Base-by-base conservation (phyloP, 2,329 filamentous ascomycete genomes). In the Calonectria pauciramosa region DNA sequence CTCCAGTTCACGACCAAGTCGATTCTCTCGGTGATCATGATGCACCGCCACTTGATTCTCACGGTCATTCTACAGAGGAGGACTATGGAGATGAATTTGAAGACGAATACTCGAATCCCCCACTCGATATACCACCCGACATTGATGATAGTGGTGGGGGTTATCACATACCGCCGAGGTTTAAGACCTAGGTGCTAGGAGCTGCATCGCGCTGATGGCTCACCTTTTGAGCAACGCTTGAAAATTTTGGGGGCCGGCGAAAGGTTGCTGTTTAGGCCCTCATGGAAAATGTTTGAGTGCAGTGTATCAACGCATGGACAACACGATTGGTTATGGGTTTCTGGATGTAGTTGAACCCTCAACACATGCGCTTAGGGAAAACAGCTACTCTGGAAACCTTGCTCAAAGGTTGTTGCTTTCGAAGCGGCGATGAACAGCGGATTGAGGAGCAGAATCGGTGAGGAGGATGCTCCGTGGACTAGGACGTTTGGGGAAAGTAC, bases 31-130 rank as follows among this genome's bases (percentile, higher is more conserved):
- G 78, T 26, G 79, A 79, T 8, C 73, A 75, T 6, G 77, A 76
- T 16, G 74, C 77, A 26, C 68, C 79, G 20, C 73, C 77, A 16
- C 72, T 80, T 73, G 81, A 80, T 65, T 71, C 77, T 9, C 82
- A 82, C 14, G 82, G 84, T 66, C 85, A 86, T 38, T 85, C 83
- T 3, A 85, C 83, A 13, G 87, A 87, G 32, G 84, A 84, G 32
- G 82, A 83, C n/a, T 85, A 85, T 67, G 84, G 84, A 36, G 85
- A 86, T 18, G 82, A 83, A 6, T 77, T 80, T 49, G 82, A 84
- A 16, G 80, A 82, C 23, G 75, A 81, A 20, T 76, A 82, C 60
- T 75, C 80, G 20, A 72, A 80, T n/a, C 73, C 77, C 38, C 75
- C 72, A 13, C 75, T 74, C 28, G 77, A 80, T 4, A 72, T 60